These are phyloP conservation scores for Colletotrichum limetticola DNA, from an alignment of 2,329 filamentous ascomycete species.

Conservation along the genomic window DNA sequence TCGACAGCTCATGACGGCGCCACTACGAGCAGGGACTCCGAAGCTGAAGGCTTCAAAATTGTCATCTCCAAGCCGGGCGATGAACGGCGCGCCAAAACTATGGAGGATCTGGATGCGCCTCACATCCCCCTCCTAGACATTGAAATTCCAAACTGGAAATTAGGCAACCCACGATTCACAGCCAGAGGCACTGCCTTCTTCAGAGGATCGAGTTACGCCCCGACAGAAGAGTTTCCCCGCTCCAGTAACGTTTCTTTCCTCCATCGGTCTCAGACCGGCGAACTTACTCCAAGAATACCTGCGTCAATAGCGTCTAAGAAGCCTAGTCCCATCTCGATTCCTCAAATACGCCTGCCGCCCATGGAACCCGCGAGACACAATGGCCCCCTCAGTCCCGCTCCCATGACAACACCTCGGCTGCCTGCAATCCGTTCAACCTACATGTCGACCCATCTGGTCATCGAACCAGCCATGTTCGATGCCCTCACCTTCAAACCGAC, in stretches of 20 bases:
- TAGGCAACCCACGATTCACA: constrained; percentile 86
- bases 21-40: constrained; percentile 61
- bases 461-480: constrained; percentile 85
- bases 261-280: constrained; percentile 49
- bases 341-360: constrained; percentile 45
- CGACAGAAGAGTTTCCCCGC: constrained; percentile 74
- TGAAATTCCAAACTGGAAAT: constrained; percentile 83
- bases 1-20: constrained; percentile 76
- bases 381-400: constrained; percentile 25
- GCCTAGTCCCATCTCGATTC: constrained; percentile 51
- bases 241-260: constrained; percentile 68
- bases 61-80: constrained; percentile 79
- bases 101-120: constrained; percentile 62
- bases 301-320: constrained; percentile 45
- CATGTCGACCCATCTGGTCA: constrained; percentile 60
- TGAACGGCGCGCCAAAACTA: constrained; percentile 69
- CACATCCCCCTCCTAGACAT: constrained; percentile 72
- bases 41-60: constrained; percentile 79
- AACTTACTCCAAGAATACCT: constrained; percentile 43
- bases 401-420: constrained; percentile 49
- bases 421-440: constrained; percentile 58
- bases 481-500: constrained; percentile 79
- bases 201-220: constrained; percentile 82
- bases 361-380: constrained; percentile 37
- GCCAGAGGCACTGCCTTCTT: constrained; percentile 79